phyloP scores from a whole-genome alignment of 2,329 filamentous ascomycete genomes.

The Ilyonectria mors-panacis region DNA sequence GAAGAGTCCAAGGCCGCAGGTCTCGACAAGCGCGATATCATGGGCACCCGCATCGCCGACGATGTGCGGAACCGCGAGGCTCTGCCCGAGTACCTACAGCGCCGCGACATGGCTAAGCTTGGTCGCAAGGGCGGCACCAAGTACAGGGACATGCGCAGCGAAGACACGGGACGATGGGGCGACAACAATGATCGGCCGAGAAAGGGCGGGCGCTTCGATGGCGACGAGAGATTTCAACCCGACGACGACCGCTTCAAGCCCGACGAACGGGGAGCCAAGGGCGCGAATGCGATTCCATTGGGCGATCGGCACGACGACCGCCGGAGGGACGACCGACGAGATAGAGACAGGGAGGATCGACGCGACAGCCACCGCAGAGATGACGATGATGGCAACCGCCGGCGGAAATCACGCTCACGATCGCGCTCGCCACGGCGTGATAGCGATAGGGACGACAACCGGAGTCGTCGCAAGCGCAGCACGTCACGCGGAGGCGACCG shows the following conservation, averaged over 20 bases:
- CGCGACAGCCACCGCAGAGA: slow-evolving; percentile 49
- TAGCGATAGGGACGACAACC: slow-evolving; percentile 60
- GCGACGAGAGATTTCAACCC: slow-evolving; percentile 78
- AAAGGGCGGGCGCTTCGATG: slow-evolving; percentile 53
- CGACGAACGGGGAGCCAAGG: slow-evolving; percentile 64
- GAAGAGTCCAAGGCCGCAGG: slow-evolving; percentile 84
- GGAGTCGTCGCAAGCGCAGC: slow-evolving; percentile 70
- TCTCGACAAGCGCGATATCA: slow-evolving; percentile 85
- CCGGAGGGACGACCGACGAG: slow-evolving; percentile 51
- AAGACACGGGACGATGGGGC: slow-evolving; percentile 94
- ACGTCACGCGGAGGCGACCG: slow-evolving; percentile 68
- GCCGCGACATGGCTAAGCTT: slow-evolving; percentile 93
- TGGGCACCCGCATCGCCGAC: slow-evolving; percentile 87
- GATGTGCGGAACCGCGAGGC: slow-evolving; percentile 86
- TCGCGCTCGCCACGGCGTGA: slow-evolving; percentile 68
- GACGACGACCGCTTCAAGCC: slow-evolving; percentile 69
- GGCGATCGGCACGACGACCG: slow-evolving; percentile 69
- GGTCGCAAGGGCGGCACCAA: slow-evolving; percentile 92
- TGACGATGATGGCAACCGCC: slow-evolving; percentile 35
- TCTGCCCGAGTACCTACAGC: slow-evolving; percentile 91
- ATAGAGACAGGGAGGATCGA: slow-evolving; percentile 45
- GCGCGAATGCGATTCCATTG: slow-evolving; percentile 80
- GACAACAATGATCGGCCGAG: slow-evolving; percentile 68
- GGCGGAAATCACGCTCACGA: slow-evolving; percentile 57
- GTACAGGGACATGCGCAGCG: slow-evolving; percentile 88